Evolutionary conservation across 805 yeast species (phyloP), one percentile per base, ranked within the genome.

Genomic region (Pichia exigua): DNA sequence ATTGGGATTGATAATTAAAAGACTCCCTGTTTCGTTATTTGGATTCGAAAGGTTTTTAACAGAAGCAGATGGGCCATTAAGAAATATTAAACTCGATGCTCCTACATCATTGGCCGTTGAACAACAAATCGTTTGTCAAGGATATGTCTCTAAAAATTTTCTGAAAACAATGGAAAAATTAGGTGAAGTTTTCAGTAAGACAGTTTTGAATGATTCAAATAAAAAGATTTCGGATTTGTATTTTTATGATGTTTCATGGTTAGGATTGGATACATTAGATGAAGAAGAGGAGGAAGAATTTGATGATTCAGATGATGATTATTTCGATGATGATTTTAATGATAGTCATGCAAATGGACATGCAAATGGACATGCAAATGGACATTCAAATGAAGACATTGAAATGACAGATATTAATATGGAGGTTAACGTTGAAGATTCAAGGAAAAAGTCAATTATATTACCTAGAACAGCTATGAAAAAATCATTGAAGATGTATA

Each of bases 241-340:
- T 59, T 80, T 82, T 55, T 79, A 82, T 60, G 81, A 85, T 57
- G 80, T 82, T 1, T 71, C 73, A 27, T 87, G 95, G 95, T 69
- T 87, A 18, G 73, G 75, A 10, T 59, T 78, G 11, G 59, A 53
- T 20, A 32, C 52, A 7, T 40, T 45, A 26, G 57, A 56, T 1
- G 64, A 61, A 24, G 47, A 54, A 26, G 54, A 52, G 6, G 46
- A 45, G 3, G 32, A 38, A 21, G 49, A 32, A 12, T 39, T 35
- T 11, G 42, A 42, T 2, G 46, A 42, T 2, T 35, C 39, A 17
- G 39, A 35, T 12, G 45, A 43, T 27, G 28, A 22, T 17, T 30
- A 38, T 21, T 44, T 17, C n/a, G 40, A 38, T 5, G 38, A 38
- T 3, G 35, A 27, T 6, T 27, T n/a, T 15, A 7, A 7, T 17